Evolutionary conservation across 805 yeast genomes (phyloP).

Genomic region (Saccharomyces eubayanus): DNA sequence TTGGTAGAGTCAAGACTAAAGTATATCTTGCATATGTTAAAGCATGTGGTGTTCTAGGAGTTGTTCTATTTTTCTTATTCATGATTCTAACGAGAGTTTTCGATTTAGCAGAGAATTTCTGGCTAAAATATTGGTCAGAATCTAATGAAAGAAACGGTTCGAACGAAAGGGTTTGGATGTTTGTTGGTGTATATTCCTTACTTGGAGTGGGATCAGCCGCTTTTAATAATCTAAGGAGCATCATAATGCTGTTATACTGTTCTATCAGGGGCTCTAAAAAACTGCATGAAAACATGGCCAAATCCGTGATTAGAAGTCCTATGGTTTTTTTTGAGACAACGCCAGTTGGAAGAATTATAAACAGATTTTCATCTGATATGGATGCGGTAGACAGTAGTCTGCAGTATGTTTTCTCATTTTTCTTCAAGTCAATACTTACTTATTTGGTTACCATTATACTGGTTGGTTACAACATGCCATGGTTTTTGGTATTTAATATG

Average conservation of each 20-base stretch:
- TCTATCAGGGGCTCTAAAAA: slow-evolving; percentile 48
- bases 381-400: slow-evolving; percentile 46
- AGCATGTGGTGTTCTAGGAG: slow-evolving; percentile 50
- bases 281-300: slow-evolving; percentile 51
- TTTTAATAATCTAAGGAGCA: slow-evolving; percentile 38
- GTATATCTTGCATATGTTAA: slow-evolving; percentile 48
- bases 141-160: slow-evolving; percentile 34
- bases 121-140: slow-evolving; percentile 69
- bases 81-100: slow-evolving; percentile 33
- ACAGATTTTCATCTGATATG: slow-evolving; percentile 58
- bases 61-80: slow-evolving; percentile 33
- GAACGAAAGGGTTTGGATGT: slow-evolving; percentile 38
- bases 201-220: slow-evolving; percentile 48
- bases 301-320: slow-evolving; percentile 47
- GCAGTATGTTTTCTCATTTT: slow-evolving; percentile 45
- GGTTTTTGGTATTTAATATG: slow-evolving; percentile 40
- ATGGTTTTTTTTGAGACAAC: slow-evolving; percentile 64
- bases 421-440: slow-evolving; percentile 38
- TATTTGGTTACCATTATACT: slow-evolving; percentile 44
- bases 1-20: slow-evolving; percentile 49
- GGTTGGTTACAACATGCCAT: slow-evolving; percentile 48
- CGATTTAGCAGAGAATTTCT: slow-evolving; percentile 42
- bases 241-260: slow-evolving; percentile 44
- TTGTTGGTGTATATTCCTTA: slow-evolving; percentile 45
- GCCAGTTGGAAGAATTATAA: slow-evolving; percentile 58